Conservation (phyloP, 2,329 filamentous ascomycete species). For the Curvularia sp. region DNA sequence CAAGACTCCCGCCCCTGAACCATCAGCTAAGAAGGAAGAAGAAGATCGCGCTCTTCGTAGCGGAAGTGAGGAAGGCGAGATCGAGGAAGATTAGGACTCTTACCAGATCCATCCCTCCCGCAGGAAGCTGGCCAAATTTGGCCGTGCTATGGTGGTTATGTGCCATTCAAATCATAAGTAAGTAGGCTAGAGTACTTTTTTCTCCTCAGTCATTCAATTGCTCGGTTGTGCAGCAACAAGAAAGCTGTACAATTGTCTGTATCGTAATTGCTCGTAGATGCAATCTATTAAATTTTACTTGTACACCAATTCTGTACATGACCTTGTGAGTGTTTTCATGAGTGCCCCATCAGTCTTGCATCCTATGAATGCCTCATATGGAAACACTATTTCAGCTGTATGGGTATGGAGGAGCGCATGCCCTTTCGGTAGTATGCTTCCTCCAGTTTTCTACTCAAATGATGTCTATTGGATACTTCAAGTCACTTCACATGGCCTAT, state of each 20-base stretch:
- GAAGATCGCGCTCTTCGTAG: slow-evolving; percentile 75
- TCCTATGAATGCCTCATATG: background rate
- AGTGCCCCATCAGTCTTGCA: background rate
- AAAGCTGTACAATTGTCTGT: background rate
- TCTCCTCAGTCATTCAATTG: background rate
- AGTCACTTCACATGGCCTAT: no score
- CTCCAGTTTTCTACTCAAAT: background rate
- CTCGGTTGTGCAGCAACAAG: background rate
- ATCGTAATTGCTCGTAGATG: slow-evolving; percentile 4
- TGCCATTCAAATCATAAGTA: slow-evolving; percentile 9
- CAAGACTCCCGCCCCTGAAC: slow-evolving; percentile 59
- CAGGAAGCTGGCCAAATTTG: background rate
- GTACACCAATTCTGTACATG: background rate
- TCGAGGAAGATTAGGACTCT: slow-evolving; percentile 72
- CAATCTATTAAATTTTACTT: background rate
- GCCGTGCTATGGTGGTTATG: background rate
- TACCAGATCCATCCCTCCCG: slow-evolving; percentile 10
- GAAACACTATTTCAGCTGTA: background rate
- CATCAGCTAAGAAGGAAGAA: slow-evolving; percentile 50
- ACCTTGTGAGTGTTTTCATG: background rate
- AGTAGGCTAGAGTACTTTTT: slow-evolving; percentile 12
- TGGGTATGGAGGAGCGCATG: background rate
- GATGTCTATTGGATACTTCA: background rate
- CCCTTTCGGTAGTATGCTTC: background rate
- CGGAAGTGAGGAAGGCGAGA: slow-evolving; percentile 97